These are phyloP conservation scores for Didymella exigua DNA, from an alignment of 2,329 filamentous ascomycete species.

Conservation along the genomic window DNA sequence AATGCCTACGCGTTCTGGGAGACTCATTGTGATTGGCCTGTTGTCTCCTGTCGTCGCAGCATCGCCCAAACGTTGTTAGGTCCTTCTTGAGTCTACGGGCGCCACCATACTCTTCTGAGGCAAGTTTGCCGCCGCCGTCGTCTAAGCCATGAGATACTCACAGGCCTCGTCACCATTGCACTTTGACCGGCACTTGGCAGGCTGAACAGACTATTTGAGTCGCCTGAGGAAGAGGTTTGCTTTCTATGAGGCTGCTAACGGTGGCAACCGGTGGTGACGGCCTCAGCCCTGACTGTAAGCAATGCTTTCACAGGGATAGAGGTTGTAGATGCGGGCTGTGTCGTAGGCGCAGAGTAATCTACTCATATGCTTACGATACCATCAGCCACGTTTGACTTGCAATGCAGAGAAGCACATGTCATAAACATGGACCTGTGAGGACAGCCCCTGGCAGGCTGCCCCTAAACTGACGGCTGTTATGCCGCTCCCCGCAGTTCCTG, in stretches of 20 bases:
- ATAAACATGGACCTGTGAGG: background rate
- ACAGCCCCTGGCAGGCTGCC: background rate
- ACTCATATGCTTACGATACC: too few species aligned
- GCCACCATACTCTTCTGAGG: background rate
- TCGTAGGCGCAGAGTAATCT: background rate
- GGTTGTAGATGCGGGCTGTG: background rate
- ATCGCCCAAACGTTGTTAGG: background rate
- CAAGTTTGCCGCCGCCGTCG: conserved; percentile 4
- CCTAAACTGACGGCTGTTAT: background rate
- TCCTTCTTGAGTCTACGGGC: conserved; percentile 12
- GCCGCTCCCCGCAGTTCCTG: background rate
- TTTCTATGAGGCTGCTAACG: background rate
- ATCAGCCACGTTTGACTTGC: background rate
- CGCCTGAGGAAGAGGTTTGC: background rate
- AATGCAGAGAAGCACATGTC: background rate
- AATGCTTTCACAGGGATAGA: background rate
- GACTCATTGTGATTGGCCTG: background rate
- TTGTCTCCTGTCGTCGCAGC: background rate
- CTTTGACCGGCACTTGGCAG: background rate
- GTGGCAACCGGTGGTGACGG: background rate
- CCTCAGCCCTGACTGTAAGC: background rate
- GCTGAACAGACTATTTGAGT: too few species aligned
- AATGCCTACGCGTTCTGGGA: background rate
- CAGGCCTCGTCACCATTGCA: background rate
- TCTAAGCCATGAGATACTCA: background rate